Conservation (phyloP, 768 basidiomycete species). For the Trametes elegans region DNA sequence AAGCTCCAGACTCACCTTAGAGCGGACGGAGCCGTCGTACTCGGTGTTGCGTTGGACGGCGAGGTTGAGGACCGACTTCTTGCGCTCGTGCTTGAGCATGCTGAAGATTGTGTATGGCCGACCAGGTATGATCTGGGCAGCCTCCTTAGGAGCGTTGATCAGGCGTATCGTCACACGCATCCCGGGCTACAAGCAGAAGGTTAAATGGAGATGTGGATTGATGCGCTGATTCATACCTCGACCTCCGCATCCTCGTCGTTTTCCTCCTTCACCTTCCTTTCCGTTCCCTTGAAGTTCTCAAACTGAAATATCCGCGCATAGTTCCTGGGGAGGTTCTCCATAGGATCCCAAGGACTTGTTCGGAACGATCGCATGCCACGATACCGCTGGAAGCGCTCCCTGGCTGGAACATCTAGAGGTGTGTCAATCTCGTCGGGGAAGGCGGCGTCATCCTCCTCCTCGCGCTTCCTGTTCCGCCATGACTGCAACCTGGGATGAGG, state of each 20-base stretch:
- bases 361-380: constrained; percentile 90
- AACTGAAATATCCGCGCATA: constrained; percentile 97
- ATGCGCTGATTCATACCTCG: constrained; percentile 46
- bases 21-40: constrained; percentile 81
- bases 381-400: constrained; percentile 84
- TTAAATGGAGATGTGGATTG: not conserved
- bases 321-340: constrained; percentile 91
- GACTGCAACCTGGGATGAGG: constrained; percentile 50
- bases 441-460: constrained; percentile 77
- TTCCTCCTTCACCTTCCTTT: constrained; percentile 62
- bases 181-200: constrained; percentile 56
- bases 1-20: constrained; percentile 58
- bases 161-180: constrained; percentile 76
- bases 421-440: constrained; percentile 98
- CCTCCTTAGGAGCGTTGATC: constrained; percentile 69
- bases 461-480: constrained; percentile 67
- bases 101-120: constrained; percentile 71
- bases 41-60: constrained; percentile 94
- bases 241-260: constrained; percentile 65
- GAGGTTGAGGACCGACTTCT: constrained; percentile 89
- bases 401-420: constrained; percentile 78
- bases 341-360: constrained; percentile 97
- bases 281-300: constrained; percentile 89
- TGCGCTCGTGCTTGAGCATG: constrained; percentile 93
- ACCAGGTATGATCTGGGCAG: constrained; percentile 32